Evolutionary conservation across 1,284 basidiomycete genomes (phyloP), one percentile per base, ranked within the genome.

Genomic region (Leucocoprinus gongylophorus): DNA sequence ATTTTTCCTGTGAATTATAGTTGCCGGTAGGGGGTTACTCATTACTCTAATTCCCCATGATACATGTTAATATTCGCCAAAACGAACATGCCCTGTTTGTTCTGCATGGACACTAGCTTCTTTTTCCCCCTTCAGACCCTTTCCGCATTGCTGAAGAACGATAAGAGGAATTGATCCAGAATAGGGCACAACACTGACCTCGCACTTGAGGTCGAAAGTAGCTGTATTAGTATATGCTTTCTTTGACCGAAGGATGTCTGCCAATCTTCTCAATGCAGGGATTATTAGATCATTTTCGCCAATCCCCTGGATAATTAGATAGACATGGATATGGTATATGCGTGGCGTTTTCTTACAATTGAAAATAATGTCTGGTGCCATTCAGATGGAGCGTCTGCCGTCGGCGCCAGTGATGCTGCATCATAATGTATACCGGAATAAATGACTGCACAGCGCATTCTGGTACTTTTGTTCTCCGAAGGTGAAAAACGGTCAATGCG

Each of bases 351-450:
- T 8, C 71, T 62, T 50, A 76, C 76, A 9, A 81, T 70, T 13
- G 87, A 83, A 64, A 95, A 91, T 30, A 92, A 67, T 6, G 88
- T 92, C 58, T 92, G 89, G 67, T 95, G 92, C 76, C 93, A 97
- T 53, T 89, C 89, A 9, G 75, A 64, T 0, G 89, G 88, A 0
- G 88, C 85, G 43, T 83, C 82, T 3, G 73, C 69, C 63, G 79
- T 74, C 0, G 91, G 94, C n/a, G 91, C 81, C 32, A 94, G 69
- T 0, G 87, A 85, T 10, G 87, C 80, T 8, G 90, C 90, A 65
- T 97, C 94, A 67, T 97, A 97, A 67, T 95, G 93, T 49, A 95
- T 95, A 7, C 93, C 94, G 1, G 89, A 92, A 68, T 97, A 97
- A 3, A 97, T 76, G 13, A 97, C 64, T 9, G 95, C 69, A 46